Conservation (phyloP, 2,329 filamentous ascomycete genomes). For the Metarhizium robertsii region DNA sequence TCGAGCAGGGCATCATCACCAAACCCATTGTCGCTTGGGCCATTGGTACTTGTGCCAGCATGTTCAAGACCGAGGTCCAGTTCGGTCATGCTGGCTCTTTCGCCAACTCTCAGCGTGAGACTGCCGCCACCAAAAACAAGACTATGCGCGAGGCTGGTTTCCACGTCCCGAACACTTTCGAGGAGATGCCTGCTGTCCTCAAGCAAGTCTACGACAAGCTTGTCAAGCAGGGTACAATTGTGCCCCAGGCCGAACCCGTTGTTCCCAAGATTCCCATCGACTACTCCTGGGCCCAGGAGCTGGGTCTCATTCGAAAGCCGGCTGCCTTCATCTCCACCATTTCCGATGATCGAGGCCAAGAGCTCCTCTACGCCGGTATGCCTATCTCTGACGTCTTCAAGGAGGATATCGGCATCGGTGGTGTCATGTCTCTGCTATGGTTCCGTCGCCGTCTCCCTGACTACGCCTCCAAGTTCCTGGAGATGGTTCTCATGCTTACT, state of each 20-base stretch:
- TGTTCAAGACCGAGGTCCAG: constrained; percentile 99
- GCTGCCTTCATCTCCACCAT: constrained; percentile 99
- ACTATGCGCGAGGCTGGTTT: constrained; percentile 92
- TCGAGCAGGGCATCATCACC: constrained; percentile 88
- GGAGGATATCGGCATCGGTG: constrained; percentile 97
- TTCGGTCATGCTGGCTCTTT: constrained; percentile 98
- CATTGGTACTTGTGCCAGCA: constrained; percentile 96
- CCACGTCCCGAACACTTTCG: constrained; percentile 90
- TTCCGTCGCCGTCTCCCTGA: constrained; percentile 95
- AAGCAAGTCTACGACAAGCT: constrained; percentile 80
- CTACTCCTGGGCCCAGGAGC: constrained; percentile 99
- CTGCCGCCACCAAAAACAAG: constrained; percentile 93
- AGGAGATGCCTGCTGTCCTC: constrained; percentile 77
- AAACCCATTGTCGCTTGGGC: constrained; percentile 99
- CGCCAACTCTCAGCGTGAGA: constrained; percentile 98
- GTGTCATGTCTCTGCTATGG: constrained; percentile 99
- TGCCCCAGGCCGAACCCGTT: constrained; percentile 76
- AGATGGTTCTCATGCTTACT: constrained; percentile 99
- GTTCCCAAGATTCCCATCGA: constrained; percentile 99
- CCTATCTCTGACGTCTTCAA: constrained; percentile 99
- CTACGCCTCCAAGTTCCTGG: constrained; percentile 97
- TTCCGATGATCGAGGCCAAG: constrained; percentile 98
- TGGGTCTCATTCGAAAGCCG: constrained; percentile 98
- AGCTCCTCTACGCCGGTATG: constrained; percentile 97
- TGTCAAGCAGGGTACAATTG: constrained; percentile 75